phyloP scores from a whole-genome alignment of 768 basidiomycete species.

The Peribolospora baueri region DNA sequence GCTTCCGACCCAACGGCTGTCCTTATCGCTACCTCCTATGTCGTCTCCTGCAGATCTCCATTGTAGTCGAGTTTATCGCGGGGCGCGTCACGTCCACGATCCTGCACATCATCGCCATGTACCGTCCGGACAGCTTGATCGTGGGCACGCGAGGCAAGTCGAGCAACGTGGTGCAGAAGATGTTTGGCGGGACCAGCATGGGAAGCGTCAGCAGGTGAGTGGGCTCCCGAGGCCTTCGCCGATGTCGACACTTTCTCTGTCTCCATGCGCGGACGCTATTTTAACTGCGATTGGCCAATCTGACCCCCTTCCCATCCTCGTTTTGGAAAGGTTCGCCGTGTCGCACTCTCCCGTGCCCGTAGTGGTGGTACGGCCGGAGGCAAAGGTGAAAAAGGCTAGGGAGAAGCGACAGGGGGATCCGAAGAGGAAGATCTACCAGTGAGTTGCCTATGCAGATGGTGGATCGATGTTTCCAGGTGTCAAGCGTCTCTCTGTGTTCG shows the following conservation, averaged over 20 bases:
- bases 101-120: constrained; percentile 34
- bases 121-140: constrained; percentile 73
- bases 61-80: constrained; percentile 83
- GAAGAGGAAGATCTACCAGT: too few species aligned
- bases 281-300: too few species aligned
- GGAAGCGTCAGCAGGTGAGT: constrained; percentile 36
- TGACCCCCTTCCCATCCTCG: too few species aligned
- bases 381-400: constrained; percentile 10
- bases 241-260: neutral
- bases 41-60: constrained; percentile 34
- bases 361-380: constrained; percentile 51
- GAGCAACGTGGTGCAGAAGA: constrained; percentile 30
- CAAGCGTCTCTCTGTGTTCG: too few species aligned
- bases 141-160: constrained; percentile 62
- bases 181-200: constrained; percentile 30
- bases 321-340: constrained; percentile 41
- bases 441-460: too few species aligned
- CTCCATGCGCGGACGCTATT: neutral
- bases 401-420: too few species aligned
- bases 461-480: too few species aligned
- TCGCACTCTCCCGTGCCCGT: constrained; percentile 86
- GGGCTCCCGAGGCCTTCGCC: neutral
- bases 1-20: neutral
- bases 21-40: neutral
- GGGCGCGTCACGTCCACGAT: constrained; percentile 72